Percentiles rank a stretch among this genome's conserved stretches.
Conservation (phyloP, 2,329 filamentous ascomycete species). For the Bipolaris oryzae region DNA sequence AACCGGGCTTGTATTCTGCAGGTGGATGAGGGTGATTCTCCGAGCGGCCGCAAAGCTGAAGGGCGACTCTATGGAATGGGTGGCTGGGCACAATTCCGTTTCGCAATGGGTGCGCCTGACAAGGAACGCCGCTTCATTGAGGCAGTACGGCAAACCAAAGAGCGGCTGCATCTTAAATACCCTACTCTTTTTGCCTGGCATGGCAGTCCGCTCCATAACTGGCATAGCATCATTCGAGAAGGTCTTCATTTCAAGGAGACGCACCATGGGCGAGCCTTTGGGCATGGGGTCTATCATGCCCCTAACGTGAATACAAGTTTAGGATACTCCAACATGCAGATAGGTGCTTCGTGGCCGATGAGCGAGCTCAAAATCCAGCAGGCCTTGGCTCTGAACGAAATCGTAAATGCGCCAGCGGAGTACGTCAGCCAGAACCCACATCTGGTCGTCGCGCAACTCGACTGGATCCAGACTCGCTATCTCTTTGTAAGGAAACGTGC, state of each 20-base stretch:
- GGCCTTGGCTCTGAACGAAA: slow-evolving; percentile 80
- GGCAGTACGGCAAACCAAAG: slow-evolving; percentile 60
- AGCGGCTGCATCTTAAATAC: slow-evolving; percentile 52
- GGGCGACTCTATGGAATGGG: slow-evolving; percentile 68
- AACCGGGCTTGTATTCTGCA: slow-evolving; percentile 87
- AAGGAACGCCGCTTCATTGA: slow-evolving; percentile 78
- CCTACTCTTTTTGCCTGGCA: slow-evolving; percentile 88
- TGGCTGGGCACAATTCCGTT: slow-evolving; percentile 79
- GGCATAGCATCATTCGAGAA: slow-evolving; percentile 87
- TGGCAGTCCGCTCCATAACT: slow-evolving; percentile 76
- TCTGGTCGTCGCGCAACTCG: slow-evolving; percentile 74
- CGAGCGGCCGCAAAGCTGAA: slow-evolving; percentile 44
- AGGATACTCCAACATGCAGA: slow-evolving; percentile 51
- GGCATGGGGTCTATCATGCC: slow-evolving; percentile 84
- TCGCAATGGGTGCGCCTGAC: slow-evolving; percentile 88
- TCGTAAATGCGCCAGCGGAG: slow-evolving; percentile 73
- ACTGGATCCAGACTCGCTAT: slow-evolving; percentile 92
- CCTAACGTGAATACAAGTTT: slow-evolving; percentile 62
- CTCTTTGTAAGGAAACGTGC: slow-evolving; percentile 64
- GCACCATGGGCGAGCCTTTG: slow-evolving; percentile 71
- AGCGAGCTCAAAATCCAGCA: slow-evolving; percentile 65
- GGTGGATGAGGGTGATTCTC: slow-evolving; percentile 57
- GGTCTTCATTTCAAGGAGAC: slow-evolving; percentile 74
- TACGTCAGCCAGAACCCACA: slow-evolving; percentile 65
- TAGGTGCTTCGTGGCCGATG: slow-evolving; percentile 59